These are phyloP conservation scores for Globisporangium alternatum DNA, from an alignment of 352 stramenopile genomes.

Conservation along the genomic window DNA sequence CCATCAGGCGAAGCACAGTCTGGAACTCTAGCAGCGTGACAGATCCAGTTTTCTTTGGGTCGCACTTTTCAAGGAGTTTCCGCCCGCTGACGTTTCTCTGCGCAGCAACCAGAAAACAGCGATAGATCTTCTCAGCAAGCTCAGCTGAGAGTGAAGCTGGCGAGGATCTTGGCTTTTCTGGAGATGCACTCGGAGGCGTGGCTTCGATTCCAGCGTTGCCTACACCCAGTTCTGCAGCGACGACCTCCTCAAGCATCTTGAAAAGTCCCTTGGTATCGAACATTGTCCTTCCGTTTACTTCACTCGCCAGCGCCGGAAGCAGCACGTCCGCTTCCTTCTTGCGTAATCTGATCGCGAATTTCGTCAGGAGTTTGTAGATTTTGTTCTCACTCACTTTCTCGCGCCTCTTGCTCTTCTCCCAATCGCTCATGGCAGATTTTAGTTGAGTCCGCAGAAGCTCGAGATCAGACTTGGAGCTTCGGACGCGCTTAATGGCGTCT, in stretches of 20 bases:
- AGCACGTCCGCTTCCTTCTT: constrained; percentile 51
- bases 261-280: constrained; percentile 31
- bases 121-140: constrained; percentile 64
- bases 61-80: constrained; percentile 72
- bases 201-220: constrained; percentile 17
- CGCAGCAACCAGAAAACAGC: constrained; percentile 58
- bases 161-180: not conserved
- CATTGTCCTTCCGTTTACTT: constrained; percentile 24
- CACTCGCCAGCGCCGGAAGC: constrained; percentile 31
- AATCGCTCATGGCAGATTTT: constrained; percentile 15
- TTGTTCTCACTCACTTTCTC: constrained; percentile 46
- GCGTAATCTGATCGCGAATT: constrained; percentile 37
- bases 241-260: constrained; percentile 29
- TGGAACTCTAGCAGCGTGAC: constrained; percentile 70
- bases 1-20: constrained; percentile 76
- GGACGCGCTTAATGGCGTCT: constrained; percentile 33
- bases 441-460: constrained; percentile 30
- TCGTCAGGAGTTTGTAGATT: constrained; percentile 58
- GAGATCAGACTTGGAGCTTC: constrained; percentile 35
- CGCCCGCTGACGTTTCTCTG: constrained; percentile 75
- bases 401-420: constrained; percentile 23
- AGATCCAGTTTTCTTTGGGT: constrained; percentile 42
- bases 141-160: constrained; percentile 12
- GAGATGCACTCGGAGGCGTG: not conserved
- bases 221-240: constrained; percentile 20